A percentile compares a stretch with the other conserved stretches of the same genome.
Evolutionary conservation across 192 early-diverging fungal species (phyloP).

Genomic region (Coemansia sp.): DNA sequence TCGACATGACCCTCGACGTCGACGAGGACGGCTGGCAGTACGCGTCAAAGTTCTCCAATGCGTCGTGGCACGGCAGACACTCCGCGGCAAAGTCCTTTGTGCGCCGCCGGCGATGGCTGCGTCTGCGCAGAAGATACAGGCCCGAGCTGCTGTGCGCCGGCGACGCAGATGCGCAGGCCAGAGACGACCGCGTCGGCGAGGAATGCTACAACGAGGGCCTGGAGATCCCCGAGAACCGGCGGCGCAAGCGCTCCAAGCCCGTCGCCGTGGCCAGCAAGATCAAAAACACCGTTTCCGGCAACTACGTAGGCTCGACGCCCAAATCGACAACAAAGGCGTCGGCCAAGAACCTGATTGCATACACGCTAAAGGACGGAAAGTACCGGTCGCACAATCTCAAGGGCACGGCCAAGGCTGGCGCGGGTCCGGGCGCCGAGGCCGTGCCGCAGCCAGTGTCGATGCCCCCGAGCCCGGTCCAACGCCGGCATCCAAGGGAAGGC

Average conservation of each 20-base stretch:
- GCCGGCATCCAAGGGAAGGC: too few species aligned
- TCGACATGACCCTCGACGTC: slow-evolving; percentile 54
- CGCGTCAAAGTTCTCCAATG: slow-evolving; percentile 31
- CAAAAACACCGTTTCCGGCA: slow-evolving; percentile 30
- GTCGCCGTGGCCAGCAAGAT: slow-evolving; percentile 30
- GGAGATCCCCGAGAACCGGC: not conserved
- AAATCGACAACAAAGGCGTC: slow-evolving; percentile 13
- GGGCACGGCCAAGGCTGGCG: not conserved
- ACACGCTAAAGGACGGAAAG: slow-evolving; percentile 42
- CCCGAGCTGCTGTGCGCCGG: not conserved
- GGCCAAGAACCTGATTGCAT: slow-evolving; percentile 16
- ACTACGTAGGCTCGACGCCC: slow-evolving; percentile 28
- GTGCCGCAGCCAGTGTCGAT: slow-evolving; percentile 5
- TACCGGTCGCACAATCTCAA: slow-evolving; percentile 32
- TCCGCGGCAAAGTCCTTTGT: slow-evolving; percentile 19
- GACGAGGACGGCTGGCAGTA: slow-evolving; percentile 58
- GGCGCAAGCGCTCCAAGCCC: slow-evolving; percentile 8
- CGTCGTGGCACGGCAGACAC: slow-evolving; percentile 25
- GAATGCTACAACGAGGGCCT: slow-evolving; percentile 3
- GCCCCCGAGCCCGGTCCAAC: slow-evolving; percentile 3
- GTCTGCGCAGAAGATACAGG: slow-evolving; percentile 11
- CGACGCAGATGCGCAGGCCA: not conserved
- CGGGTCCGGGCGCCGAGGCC: not conserved
- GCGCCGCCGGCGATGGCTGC: slow-evolving; percentile 23
- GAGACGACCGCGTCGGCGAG: not conserved